A percentile compares a stretch with the other conserved stretches of the same genome.
These are phyloP conservation scores for Corniculantispora saksenae DNA, from an alignment of 2,329 filamentous ascomycete species.

Conservation along the genomic window DNA sequence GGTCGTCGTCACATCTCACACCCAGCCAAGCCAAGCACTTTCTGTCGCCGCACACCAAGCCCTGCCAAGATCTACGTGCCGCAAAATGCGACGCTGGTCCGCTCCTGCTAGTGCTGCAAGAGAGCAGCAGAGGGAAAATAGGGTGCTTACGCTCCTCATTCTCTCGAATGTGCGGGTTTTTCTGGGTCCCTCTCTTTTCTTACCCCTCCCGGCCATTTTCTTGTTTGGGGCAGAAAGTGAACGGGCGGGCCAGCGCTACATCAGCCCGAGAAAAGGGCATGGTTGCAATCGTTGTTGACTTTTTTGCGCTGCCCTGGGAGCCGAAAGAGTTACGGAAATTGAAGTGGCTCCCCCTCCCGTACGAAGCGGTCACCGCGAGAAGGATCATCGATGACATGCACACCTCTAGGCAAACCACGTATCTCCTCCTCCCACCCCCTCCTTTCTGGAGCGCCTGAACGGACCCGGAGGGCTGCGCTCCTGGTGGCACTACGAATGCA, in stretches of 20 bases:
- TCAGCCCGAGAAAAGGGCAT: background rate
- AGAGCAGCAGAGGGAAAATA: background rate
- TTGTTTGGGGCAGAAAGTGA: background rate
- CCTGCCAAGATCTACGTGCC: conserved; percentile 13
- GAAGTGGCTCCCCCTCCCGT: too few species aligned
- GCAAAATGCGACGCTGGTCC: conserved; percentile 13
- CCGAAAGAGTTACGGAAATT: too few species aligned
- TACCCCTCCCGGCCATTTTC: background rate
- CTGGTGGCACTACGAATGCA: background rate
- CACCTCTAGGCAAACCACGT: too few species aligned
- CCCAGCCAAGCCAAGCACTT: background rate
- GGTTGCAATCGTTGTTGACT: too few species aligned
- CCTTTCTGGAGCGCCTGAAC: background rate
- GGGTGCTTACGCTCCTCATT: background rate
- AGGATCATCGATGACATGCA: too few species aligned
- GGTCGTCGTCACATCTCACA: background rate
- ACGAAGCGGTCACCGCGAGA: too few species aligned
- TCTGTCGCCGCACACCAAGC: background rate
- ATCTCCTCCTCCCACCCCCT: too few species aligned
- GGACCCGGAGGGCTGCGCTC: background rate
- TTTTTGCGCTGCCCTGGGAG: too few species aligned
- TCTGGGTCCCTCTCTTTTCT: background rate
- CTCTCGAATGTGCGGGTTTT: background rate
- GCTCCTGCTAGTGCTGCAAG: background rate
- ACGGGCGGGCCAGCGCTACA: background rate